phyloP scores from a whole-genome alignment of 1,284 basidiomycete species.

The Tilletia horrida region DNA sequence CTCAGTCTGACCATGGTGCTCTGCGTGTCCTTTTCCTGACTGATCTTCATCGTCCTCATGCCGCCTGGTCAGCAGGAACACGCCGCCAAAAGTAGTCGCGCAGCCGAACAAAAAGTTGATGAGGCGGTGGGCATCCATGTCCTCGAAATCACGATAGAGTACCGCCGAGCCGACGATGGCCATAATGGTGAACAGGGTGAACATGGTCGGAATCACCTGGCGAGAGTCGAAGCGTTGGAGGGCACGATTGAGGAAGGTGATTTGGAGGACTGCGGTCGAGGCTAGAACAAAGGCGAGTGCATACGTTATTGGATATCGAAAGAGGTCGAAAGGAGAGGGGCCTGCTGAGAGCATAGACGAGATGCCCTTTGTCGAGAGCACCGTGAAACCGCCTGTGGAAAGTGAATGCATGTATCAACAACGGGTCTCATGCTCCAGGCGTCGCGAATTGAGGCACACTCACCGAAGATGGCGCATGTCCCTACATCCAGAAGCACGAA shows the following conservation, averaged over 20 bases:
- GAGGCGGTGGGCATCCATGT: conserved; percentile 63
- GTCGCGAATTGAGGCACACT: conserved; percentile 30
- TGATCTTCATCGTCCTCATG: conserved; percentile 19
- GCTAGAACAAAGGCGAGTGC: conserved; percentile 64
- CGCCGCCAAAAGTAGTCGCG: conserved; percentile 75
- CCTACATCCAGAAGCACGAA: conserved; percentile 84
- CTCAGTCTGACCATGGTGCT: too few relatives aligned
- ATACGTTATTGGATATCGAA: conserved; percentile 48
- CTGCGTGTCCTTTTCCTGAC: neutral
- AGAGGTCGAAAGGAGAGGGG: conserved; percentile 27
- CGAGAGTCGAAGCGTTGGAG: conserved; percentile 49
- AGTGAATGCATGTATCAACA: too few relatives aligned
- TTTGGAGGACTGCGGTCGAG: conserved; percentile 79
- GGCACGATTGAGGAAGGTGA: conserved; percentile 78
- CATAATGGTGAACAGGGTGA: conserved; percentile 71
- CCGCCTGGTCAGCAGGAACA: conserved; percentile 61
- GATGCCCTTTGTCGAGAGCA: conserved; percentile 86
- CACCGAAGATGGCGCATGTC: conserved; percentile 79
- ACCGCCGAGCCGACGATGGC: conserved; percentile 89
- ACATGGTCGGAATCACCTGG: conserved; percentile 70
- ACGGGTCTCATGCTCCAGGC: too few relatives aligned
- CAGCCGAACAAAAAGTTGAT: conserved; percentile 83
- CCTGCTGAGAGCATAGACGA: conserved; percentile 65
- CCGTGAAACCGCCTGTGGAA: conserved; percentile 78
- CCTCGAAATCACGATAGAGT: conserved; percentile 84